These are phyloP conservation scores for Cyphellophora attinorum DNA, from an alignment of 2,329 filamentous ascomycete species.

Conservation along the genomic window DNA sequence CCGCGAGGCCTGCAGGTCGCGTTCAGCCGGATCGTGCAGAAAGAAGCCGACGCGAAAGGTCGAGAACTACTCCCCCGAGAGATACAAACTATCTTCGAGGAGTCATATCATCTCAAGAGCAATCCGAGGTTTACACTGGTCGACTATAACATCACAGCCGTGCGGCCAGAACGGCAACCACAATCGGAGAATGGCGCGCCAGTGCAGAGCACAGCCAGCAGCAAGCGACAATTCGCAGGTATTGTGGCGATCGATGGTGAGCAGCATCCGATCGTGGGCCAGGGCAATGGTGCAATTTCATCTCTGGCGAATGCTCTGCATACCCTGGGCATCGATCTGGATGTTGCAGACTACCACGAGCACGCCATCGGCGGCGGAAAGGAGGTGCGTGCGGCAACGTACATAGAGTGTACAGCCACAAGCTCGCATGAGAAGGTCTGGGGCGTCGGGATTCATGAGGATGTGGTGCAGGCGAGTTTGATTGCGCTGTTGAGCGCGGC, in stretches of 20 bases:
- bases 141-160: conserved; percentile 83
- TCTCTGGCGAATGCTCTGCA: conserved; percentile 74
- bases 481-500: conserved; percentile 79
- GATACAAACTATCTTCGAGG: conserved; percentile 79
- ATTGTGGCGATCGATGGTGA: conserved; percentile 71
- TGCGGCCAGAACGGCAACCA: conserved; percentile 48
- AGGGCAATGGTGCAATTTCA: conserved; percentile 84
- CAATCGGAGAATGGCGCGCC: conserved; percentile 2
- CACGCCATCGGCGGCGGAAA: conserved; percentile 77
- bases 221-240: conserved; percentile 75
- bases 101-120: conserved; percentile 72
- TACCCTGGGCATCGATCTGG: conserved; percentile 70
- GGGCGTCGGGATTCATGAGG: conserved; percentile 86
- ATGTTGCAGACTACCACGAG: conserved; percentile 93
- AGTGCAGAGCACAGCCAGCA: conserved; percentile 56
- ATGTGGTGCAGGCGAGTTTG: conserved; percentile 82
- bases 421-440: conserved; percentile 63
- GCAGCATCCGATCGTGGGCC: conserved; percentile 69
- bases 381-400: conserved; percentile 86
- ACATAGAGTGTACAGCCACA: conserved; percentile 75
- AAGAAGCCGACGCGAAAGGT: conserved; percentile 65
- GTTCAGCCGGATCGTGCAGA: conserved; percentile 81
- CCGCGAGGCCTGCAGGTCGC: conserved; percentile 86
- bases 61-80: conserved; percentile 77
- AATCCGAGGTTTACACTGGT: conserved; percentile 80